These are phyloP conservation scores for Claviceps africana DNA, from an alignment of 2,329 filamentous ascomycete genomes.

Conservation along the genomic window DNA sequence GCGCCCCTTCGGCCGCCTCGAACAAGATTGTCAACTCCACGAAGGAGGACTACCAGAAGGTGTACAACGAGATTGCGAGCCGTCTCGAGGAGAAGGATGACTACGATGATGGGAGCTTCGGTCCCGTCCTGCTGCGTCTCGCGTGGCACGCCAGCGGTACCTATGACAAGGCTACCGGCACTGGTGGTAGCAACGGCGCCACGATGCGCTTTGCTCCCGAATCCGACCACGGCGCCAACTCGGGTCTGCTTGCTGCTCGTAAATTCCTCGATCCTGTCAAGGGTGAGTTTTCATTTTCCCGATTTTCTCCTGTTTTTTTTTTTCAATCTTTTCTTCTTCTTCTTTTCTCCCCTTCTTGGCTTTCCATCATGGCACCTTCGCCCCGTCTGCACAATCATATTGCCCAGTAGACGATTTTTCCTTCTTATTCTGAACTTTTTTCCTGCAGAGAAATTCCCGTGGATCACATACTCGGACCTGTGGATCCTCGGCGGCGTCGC, in stretches of 20 bases:
- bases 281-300: conserved; percentile 31
- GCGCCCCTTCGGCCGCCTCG: conserved; percentile 30
- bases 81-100: conserved; percentile 78
- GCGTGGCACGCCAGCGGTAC: conserved; percentile 93
- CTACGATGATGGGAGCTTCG: conserved; percentile 94
- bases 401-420: background rate
- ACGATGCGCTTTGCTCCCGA: conserved; percentile 95
- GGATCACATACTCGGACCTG: conserved; percentile 92
- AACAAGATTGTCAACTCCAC: conserved; percentile 55
- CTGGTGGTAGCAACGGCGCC: conserved; percentile 88
- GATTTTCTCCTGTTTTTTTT: too few species aligned
- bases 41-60: conserved; percentile 84
- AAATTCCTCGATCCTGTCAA: conserved; percentile 91
- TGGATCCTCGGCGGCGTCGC: conserved; percentile 82
- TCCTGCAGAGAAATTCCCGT: conserved; percentile 55
- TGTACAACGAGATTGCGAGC: conserved; percentile 77
- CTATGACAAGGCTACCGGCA: conserved; percentile 75
- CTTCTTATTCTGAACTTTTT: background rate
- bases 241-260: conserved; percentile 71
- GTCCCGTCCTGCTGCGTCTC: conserved; percentile 76
- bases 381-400: background rate
- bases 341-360: background rate
- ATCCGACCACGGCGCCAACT: conserved; percentile 82
- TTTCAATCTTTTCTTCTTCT: too few species aligned
- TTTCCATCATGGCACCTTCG: background rate